phyloP scores from a whole-genome alignment of 495 filamentous ascomycete genomes.

The Daldinia caldariorum region DNA sequence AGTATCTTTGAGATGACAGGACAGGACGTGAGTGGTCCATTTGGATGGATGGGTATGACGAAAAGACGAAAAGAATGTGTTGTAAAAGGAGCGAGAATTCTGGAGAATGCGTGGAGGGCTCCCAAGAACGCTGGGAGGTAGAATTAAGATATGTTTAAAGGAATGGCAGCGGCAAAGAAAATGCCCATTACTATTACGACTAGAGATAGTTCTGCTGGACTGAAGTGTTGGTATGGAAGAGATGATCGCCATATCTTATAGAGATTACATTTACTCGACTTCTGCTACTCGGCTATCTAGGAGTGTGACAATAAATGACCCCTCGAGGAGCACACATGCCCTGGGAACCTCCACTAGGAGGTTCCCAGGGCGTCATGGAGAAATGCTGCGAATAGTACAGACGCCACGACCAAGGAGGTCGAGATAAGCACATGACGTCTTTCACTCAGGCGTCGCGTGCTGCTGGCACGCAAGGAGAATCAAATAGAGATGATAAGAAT shows the following conservation, averaged over 20 bases:
- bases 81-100: slow-evolving; percentile 47
- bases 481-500: slow-evolving; percentile 41
- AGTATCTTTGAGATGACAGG: slow-evolving; percentile 48
- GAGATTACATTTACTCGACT: slow-evolving; percentile 26
- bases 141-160: slow-evolving; percentile 50
- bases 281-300: slow-evolving; percentile 30
- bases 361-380: slow-evolving; percentile 45
- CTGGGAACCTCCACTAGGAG: slow-evolving; percentile 38
- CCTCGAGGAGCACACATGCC: slow-evolving; percentile 29
- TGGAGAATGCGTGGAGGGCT: slow-evolving; percentile 43
- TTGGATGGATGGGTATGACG: slow-evolving; percentile 30
- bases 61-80: slow-evolving; percentile 49
- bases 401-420: slow-evolving; percentile 34
- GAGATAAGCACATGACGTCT: slow-evolving; percentile 32
- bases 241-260: slow-evolving; percentile 50
- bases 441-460: slow-evolving; percentile 11
- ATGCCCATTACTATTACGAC: slow-evolving; percentile 45
- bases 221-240: slow-evolving; percentile 46
- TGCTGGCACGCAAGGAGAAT: slow-evolving; percentile 58
- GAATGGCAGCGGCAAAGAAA: slow-evolving; percentile 50
- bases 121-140: slow-evolving; percentile 50
- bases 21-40: slow-evolving; percentile 49
- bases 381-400: slow-evolving; percentile 43
- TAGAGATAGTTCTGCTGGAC: slow-evolving; percentile 33
- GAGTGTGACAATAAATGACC: slow-evolving; percentile 31